Evolutionary conservation across 2,329 filamentous ascomycete species (phyloP), one percentile per base, ranked within the genome.

Genomic region (Amphichorda felina): DNA sequence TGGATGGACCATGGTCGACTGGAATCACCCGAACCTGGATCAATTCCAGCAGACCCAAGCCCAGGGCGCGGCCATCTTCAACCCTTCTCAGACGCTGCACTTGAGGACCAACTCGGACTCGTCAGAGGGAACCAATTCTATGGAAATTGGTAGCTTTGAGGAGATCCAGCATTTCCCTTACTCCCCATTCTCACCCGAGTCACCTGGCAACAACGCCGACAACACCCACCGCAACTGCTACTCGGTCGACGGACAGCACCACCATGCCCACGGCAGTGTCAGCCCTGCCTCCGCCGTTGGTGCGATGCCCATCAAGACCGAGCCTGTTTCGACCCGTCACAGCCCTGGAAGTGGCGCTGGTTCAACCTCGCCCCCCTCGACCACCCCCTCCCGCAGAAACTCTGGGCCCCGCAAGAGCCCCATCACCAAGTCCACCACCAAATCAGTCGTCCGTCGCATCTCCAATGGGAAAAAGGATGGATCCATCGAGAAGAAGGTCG

Each of bases 1-100:
- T 47, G 84, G 85, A 39, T 96, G 88, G 88, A 77, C 75, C 34
- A 74, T 82, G 45, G 78, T 95, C 38, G 83, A 91, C 44, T 73
- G 76, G 53, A 79, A 79, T 40, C 75, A 79, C 40, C 79, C 75
- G 41, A 81, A 79, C 34, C 48, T 60, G 26, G 77, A 82, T 45
- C 82, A 89, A 45, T 59, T 60, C 40, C 54, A 59, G 34, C 63
- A 66, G 39, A 54, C 64, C 28, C 69, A 71, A 30, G 49, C 52
- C 5, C 71, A 73, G 35, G 73, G 66, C 42, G 57, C 66, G 28
- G 79, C 83, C 45, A 88, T 94, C 50, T 93, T 94, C 67, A 94
- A 95, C 59, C 89, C 89, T 2, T 77, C 81, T 42, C 83, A 94
- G 61, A 93, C 87, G 1, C 66, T 96, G 35, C 89, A 95, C 61